These are phyloP conservation scores for Vachellia collinsii DNA, from an alignment of 306 rosid species.

Conservation along the genomic window DNA sequence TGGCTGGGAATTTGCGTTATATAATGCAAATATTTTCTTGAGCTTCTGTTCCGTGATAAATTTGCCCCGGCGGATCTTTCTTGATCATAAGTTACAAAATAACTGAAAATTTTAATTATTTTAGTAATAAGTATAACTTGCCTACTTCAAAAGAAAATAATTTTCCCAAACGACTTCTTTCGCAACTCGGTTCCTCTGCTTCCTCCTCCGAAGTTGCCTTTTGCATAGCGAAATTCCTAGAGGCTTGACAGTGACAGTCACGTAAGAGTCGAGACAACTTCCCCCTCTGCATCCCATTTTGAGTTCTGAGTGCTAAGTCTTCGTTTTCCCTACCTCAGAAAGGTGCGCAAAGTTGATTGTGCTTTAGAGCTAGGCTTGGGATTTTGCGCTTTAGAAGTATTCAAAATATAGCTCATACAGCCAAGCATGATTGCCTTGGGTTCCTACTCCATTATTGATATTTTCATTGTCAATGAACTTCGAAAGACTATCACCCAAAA, in stretches of 20 bases:
- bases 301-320: neutral
- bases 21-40: neutral
- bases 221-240: neutral
- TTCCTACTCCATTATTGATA: neutral
- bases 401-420: neutral
- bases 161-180: neutral
- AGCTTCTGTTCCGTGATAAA: neutral
- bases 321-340: neutral
- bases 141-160: neutral
- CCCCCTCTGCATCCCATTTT: neutral
- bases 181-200: neutral
- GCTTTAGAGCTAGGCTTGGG: neutral
- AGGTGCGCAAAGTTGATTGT: neutral
- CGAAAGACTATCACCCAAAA: too few species aligned
- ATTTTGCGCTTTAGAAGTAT: neutral
- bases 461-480: neutral
- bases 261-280: neutral
- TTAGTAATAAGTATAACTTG: neutral
- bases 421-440: neutral
- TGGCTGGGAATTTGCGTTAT: neutral
- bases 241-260: neutral
- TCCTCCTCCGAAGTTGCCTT: neutral
- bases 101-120: neutral
- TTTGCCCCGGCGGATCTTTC: neutral
- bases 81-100: neutral